Base-by-base conservation (phyloP, 2,329 filamentous ascomycete species). In the Fonsecaea erecta region DNA sequence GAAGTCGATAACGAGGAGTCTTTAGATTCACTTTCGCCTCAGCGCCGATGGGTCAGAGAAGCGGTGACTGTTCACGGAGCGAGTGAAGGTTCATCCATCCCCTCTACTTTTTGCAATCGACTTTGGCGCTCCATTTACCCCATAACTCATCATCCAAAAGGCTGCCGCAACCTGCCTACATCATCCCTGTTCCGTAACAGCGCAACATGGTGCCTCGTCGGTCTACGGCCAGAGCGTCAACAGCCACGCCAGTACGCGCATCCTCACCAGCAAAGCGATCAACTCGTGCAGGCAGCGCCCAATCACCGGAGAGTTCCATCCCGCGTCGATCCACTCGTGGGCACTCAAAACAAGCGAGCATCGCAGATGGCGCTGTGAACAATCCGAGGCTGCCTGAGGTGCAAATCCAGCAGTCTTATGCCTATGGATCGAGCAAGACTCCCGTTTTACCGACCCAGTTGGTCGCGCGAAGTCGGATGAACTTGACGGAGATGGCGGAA, bases 371-470 rank as follows among this genome's bases (percentile, higher is more conserved):
- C 30, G 35, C 54, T 55, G 51, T 67, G 32, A 65, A 69, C 53
- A 77, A 73, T 66, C 73, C 74, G 48, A 67, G 63, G 58, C 69
- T 80, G 35, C 78, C 78, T 6, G 73, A 75, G 56, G 70, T 80
- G 54, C 76, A 77, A 46, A 75, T 75, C 26, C 75, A 76, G 60
- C 75, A 76, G 52, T 79, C 78, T 1, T 79, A 76, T 62, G 76
- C 76, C 14, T 80, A 80, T 72, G 78, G 78, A 30, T 75, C 77
- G 7, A 74, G 73, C 21, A 73, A 74, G 24, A 75, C 75, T 12
- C 73, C 76, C 16, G 70, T 73, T 26, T 69, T 80, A 21, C 77
- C 78, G 9, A 73, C 73, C 52, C 73, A 74, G 68, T 70, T 79
- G 28, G 65, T 72, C n/a, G 67, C 73, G 2, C 70, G 74, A 37